phyloP scores from a whole-genome alignment of 495 filamentous ascomycete genomes.

The Pseudomonodictys pantanalensis region DNA sequence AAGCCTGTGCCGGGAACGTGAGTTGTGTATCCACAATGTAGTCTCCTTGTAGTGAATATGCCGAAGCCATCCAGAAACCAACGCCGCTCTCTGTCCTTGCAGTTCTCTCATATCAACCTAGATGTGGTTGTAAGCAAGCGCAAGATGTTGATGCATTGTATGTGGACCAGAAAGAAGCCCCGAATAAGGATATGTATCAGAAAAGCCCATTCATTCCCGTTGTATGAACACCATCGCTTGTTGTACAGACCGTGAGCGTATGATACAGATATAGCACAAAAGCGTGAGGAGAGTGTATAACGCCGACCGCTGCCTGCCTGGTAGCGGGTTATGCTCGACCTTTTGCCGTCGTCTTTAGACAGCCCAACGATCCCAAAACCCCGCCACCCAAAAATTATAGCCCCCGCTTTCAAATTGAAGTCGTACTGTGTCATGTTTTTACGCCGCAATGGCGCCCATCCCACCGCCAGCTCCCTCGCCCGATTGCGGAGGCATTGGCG shows the following conservation, averaged over 20 bases:
- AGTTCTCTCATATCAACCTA: no score
- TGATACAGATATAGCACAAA: constrained; percentile 15
- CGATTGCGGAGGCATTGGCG: constrained; percentile 37
- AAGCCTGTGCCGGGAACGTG: no score
- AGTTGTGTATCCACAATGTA: no score
- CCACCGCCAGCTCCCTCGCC: neutral
- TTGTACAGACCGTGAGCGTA: constrained; percentile 10
- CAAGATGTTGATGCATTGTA: no score
- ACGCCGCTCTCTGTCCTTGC: no score
- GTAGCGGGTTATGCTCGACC: constrained; percentile 18
- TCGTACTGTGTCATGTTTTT: neutral
- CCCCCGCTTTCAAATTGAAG: neutral
- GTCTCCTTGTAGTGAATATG: no score
- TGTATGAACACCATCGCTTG: neutral
- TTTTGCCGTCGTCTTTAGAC: neutral
- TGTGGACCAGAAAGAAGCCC: no score
- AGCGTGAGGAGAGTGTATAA: constrained; percentile 24
- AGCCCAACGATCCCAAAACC: neutral
- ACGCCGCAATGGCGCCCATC: neutral
- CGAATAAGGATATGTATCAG: no score
- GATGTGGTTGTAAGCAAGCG: no score
- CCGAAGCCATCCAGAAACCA: no score
- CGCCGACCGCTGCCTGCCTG: constrained; percentile 23
- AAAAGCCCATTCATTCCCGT: neutral
- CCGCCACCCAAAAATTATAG: neutral